phyloP scores from a whole-genome alignment of 2,329 filamentous ascomycete genomes.

The Byssoonygena ceratinophila region DNA sequence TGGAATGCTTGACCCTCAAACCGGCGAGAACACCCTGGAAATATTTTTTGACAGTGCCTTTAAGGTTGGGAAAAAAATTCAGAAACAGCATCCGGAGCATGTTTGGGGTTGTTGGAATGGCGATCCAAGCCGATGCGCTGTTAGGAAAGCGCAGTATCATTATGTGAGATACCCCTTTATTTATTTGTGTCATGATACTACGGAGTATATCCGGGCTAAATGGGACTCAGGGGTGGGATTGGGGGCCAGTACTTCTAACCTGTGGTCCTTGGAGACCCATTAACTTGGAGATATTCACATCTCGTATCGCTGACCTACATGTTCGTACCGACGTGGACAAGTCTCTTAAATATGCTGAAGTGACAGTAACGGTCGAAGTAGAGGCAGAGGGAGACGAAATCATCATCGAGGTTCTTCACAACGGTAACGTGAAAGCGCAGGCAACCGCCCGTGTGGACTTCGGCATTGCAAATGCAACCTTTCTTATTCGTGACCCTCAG shows the following conservation, averaged over 20 bases:
- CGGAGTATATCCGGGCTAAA: slow-evolving; percentile 16
- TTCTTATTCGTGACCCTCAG: slow-evolving; percentile 15
- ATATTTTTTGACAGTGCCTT: slow-evolving; percentile 51
- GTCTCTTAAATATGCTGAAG: slow-evolving; percentile 18
- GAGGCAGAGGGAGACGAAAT: slow-evolving; percentile 50
- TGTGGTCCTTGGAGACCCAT: slow-evolving; percentile 54
- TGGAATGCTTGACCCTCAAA: slow-evolving; percentile 32
- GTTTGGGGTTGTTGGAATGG: slow-evolving; percentile 41
- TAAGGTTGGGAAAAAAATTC: slow-evolving; percentile 44
- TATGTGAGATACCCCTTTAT: slow-evolving; percentile 43
- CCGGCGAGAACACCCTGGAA: slow-evolving; percentile 36
- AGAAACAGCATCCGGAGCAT: slow-evolving; percentile 41
- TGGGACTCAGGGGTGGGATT: slow-evolving; percentile 56
- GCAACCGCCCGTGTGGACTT: slow-evolving; percentile 50
- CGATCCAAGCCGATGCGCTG: slow-evolving; percentile 47
- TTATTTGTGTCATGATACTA: no score
- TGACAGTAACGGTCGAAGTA: slow-evolving; percentile 38
- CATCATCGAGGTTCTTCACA: slow-evolving; percentile 49
- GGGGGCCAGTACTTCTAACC: slow-evolving; percentile 52
- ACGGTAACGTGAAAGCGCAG: slow-evolving; percentile 48
- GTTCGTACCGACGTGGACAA: slow-evolving; percentile 13
- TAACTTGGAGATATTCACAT: slow-evolving; percentile 43
- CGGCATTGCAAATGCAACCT: slow-evolving; percentile 11
- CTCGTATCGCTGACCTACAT: slow-evolving; percentile 16
- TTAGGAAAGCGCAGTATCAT: slow-evolving; percentile 44